Evolutionary conservation across 495 filamentous ascomycete species (phyloP).

Genomic region (Pseudoneurospora amorphoporcata): DNA sequence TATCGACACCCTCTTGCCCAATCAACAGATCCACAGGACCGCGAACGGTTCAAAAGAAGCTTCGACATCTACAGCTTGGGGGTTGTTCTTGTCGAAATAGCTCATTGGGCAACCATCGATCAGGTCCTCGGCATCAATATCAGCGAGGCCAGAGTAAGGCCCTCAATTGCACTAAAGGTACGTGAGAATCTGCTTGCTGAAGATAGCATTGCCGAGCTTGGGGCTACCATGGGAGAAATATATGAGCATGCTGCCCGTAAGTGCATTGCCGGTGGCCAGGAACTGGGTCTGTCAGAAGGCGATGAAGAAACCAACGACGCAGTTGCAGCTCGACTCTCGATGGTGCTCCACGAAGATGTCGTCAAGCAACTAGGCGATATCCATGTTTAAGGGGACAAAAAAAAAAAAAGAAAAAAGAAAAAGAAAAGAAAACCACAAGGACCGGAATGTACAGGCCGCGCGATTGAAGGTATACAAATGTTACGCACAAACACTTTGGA

Average conservation of each 20-base stretch:
- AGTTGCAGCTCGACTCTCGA: constrained; percentile 20
- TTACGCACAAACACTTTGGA: background rate
- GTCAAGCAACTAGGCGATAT: constrained; percentile 27
- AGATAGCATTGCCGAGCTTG: constrained; percentile 20
- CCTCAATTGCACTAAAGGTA: constrained; percentile 20
- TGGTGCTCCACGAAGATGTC: constrained; percentile 26
- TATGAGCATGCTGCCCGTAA: constrained; percentile 22
- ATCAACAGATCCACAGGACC: constrained; percentile 21
- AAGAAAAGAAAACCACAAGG: background rate
- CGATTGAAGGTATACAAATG: background rate
- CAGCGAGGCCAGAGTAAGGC: constrained; percentile 12
- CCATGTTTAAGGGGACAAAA: too few relatives aligned
- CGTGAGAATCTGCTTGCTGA: constrained; percentile 17
- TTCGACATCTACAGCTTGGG: constrained; percentile 49
- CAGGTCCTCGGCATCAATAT: constrained; percentile 30
- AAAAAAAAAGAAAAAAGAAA: background rate
- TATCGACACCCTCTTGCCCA: constrained; percentile 41
- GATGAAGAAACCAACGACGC: constrained; percentile 27
- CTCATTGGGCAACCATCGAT: constrained; percentile 43
- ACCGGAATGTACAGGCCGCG: background rate
- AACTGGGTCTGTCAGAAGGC: constrained; percentile 15
- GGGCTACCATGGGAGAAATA: constrained; percentile 22
- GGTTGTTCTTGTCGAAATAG: constrained; percentile 44
- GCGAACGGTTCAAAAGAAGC: constrained; percentile 34
- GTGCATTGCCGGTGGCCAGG: constrained; percentile 23